These are phyloP conservation scores for Diphasiastrum complanatum DNA, from an alignment of 83 land plant species.

Conservation along the genomic window DNA sequence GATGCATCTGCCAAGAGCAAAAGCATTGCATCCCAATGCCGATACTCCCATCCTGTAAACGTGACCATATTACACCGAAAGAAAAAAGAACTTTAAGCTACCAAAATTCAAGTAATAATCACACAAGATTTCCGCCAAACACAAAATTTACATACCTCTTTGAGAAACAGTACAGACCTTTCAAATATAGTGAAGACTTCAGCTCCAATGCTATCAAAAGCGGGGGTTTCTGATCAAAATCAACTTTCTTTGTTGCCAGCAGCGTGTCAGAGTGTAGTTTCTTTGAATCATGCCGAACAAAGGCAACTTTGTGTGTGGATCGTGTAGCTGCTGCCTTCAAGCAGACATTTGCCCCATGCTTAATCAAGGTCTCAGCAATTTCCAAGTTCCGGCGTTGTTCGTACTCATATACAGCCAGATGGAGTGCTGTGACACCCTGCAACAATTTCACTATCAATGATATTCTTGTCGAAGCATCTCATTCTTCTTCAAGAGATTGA, in stretches of 20 bases:
- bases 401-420: slow-evolving; percentile 36
- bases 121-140: no score
- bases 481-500: no score
- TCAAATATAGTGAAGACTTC: slow-evolving; percentile 32
- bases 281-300: slow-evolving; percentile 30
- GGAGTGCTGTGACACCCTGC: slow-evolving; percentile 38
- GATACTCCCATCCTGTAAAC: slow-evolving; percentile 40
- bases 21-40: slow-evolving; percentile 38
- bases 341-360: slow-evolving; percentile 23
- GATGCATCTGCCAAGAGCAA: slow-evolving; percentile 26
- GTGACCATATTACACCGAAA: neutral
- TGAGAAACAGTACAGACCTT: no score
- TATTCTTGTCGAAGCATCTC: no score
- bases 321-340: slow-evolving; percentile 33
- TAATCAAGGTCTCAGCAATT: slow-evolving; percentile 11
- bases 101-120: no score
- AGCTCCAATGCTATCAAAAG: slow-evolving; percentile 33
- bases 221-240: slow-evolving; percentile 35
- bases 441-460: no score
- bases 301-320: slow-evolving; percentile 26
- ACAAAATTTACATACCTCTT: no score
- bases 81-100: no score
- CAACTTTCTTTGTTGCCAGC: slow-evolving; percentile 31
- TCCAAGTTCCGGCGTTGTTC: slow-evolving; percentile 25
- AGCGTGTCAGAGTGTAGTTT: neutral